phyloP scores from a whole-genome alignment of 139 green algal species.

The Chlamydomonas incerta region DNA sequence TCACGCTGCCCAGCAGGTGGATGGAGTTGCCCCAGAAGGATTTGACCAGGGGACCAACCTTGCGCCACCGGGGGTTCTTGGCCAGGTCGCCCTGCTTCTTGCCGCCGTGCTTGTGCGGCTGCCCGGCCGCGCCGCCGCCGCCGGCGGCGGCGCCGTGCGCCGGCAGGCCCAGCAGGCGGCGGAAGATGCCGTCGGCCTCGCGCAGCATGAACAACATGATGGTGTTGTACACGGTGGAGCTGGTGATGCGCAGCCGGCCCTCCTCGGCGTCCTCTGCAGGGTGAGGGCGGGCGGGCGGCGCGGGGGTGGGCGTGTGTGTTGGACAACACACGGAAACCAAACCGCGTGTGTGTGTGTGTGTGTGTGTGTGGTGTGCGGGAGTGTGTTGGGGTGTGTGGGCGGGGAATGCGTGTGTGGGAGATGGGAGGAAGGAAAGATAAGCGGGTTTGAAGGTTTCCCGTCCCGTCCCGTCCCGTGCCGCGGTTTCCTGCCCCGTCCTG shows the following conservation, averaged over 20 bases:
- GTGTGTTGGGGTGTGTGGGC: no score
- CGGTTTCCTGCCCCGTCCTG: no score
- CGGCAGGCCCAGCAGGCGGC: constrained; percentile 65
- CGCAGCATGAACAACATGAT: constrained; percentile 43
- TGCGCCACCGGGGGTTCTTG: constrained; percentile 55
- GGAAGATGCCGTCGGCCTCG: constrained; percentile 88
- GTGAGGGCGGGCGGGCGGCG: neutral
- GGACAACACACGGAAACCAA: no score
- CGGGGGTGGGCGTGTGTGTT: neutral
- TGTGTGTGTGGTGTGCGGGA: no score
- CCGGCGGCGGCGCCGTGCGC: neutral
- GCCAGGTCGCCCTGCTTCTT: neutral
- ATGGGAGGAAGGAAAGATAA: no score
- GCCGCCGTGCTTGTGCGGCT: no score
- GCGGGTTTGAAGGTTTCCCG: no score
- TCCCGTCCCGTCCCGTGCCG: no score
- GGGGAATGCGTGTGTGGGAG: no score
- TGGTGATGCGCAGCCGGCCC: constrained; percentile 38
- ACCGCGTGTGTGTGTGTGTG: no score
- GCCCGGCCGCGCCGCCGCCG: neutral
- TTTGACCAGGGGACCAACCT: constrained; percentile 86
- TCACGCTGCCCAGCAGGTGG: constrained; percentile 86
- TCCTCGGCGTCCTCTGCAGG: constrained; percentile 26
- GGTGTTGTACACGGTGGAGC: constrained; percentile 35
- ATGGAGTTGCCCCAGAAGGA: constrained; percentile 95